Percentiles rank a stretch among this genome's conserved stretches.
phyloP scores from a whole-genome alignment of 2,329 filamentous ascomycete species.

The Madurella mycetomatis region DNA sequence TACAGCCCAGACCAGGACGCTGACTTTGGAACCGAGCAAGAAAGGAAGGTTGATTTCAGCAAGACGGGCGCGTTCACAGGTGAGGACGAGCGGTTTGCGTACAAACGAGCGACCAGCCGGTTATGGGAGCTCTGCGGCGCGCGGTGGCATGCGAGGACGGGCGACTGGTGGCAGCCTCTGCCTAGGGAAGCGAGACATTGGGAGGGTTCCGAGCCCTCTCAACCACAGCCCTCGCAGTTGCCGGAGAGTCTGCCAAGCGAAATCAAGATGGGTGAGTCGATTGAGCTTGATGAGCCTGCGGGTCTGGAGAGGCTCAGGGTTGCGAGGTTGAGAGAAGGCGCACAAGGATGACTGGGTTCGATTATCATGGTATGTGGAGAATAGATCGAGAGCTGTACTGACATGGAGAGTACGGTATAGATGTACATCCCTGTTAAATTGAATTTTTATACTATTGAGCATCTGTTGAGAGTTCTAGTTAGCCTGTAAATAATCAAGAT shows the following conservation, averaged over 20 bases:
- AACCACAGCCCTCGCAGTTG: slow-evolving; percentile 17
- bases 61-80: slow-evolving; percentile 64
- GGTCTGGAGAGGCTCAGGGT: slow-evolving; percentile 37
- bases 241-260: slow-evolving; percentile 27
- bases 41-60: slow-evolving; percentile 56
- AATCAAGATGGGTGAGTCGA: slow-evolving; percentile 37
- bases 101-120: slow-evolving; percentile 70
- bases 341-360: neutral
- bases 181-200: slow-evolving; percentile 52
- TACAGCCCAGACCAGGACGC: slow-evolving; percentile 57
- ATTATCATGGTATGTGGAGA: neutral
- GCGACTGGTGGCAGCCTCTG: slow-evolving; percentile 66
- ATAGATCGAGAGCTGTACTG: too few relatives aligned
- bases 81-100: slow-evolving; percentile 77
- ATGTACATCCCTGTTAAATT: too few relatives aligned
- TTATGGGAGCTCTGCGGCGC: slow-evolving; percentile 77
- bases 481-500: too few relatives aligned
- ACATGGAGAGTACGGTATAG: too few relatives aligned
- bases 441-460: too few relatives aligned
- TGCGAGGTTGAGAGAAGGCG: slow-evolving; percentile 27
- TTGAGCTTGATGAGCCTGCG: slow-evolving; percentile 41
- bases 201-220: slow-evolving; percentile 24
- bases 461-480: too few relatives aligned
- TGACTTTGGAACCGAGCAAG: slow-evolving; percentile 43
- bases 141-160: slow-evolving; percentile 63